Percentiles rank a stretch among this genome's conserved stretches.
These are phyloP conservation scores for Oryza brachyantha DNA, from an alignment of 176 grass and related monocot species.

Conservation along the genomic window DNA sequence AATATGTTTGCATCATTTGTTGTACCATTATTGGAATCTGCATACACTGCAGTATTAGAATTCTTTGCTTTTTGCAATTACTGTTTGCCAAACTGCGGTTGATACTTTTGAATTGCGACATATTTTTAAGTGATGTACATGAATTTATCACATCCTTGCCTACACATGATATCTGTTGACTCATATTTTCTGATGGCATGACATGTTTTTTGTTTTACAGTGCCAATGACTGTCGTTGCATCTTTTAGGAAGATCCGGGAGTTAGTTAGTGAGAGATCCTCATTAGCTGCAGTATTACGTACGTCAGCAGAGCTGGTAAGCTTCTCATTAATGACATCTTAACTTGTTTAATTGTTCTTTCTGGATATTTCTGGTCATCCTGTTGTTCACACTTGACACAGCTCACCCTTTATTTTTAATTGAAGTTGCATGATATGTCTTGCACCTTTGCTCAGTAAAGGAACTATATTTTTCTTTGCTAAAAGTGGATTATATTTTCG, in stretches of 20 bases:
- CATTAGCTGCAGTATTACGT: slow-evolving; percentile 73
- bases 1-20: neutral
- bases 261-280: slow-evolving; percentile 57
- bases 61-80: neutral
- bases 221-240: slow-evolving; percentile 86
- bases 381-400: slow-evolving; percentile 8
- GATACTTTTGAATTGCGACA: neutral
- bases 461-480: neutral
- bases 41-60: neutral
- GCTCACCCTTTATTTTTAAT: neutral
- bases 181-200: slow-evolving; percentile 1
- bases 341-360: slow-evolving; percentile 5
- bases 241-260: slow-evolving; percentile 92
- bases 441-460: neutral
- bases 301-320: slow-evolving; percentile 81
- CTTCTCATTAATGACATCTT: slow-evolving; percentile 24
- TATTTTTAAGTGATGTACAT: neutral
- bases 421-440: neutral
- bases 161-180: neutral
- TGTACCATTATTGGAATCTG: slow-evolving; percentile 4
- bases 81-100: neutral
- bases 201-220: slow-evolving; percentile 42
- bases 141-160: neutral
- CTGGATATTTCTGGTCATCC: neutral
- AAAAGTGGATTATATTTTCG: slow-evolving; percentile 2